phyloP scores from a whole-genome alignment of 768 basidiomycete species.

The Amanita pseudoporphyria region DNA sequence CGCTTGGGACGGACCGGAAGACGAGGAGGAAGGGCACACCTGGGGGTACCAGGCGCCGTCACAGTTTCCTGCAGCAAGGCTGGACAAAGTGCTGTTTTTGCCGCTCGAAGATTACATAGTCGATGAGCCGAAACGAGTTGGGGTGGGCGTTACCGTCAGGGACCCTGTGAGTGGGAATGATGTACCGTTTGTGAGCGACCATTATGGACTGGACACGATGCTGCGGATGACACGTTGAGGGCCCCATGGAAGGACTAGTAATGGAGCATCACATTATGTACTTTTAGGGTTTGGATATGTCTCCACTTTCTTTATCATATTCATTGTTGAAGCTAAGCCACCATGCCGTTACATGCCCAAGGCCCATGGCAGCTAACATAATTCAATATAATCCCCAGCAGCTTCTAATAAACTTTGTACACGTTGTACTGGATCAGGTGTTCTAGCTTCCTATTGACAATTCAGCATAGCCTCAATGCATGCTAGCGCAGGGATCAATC shows the following conservation, averaged over 20 bases:
- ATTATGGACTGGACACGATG: conserved; percentile 47
- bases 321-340: too few species aligned
- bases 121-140: conserved; percentile 44
- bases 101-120: conserved; percentile 39
- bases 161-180: conserved; percentile 18
- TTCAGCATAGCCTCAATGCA: too few species aligned
- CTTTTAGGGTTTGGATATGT: too few species aligned
- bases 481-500: too few species aligned
- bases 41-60: conserved; percentile 60
- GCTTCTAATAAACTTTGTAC: too few species aligned
- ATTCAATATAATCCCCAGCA: too few species aligned
- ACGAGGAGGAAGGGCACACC: conserved; percentile 40
- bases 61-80: conserved; percentile 38
- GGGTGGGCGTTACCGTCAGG: conserved; percentile 38
- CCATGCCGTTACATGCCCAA: too few species aligned
- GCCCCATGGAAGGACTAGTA: background rate
- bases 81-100: conserved; percentile 62
- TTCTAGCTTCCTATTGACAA: too few species aligned
- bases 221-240: conserved; percentile 20
- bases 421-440: too few species aligned
- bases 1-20: conserved; percentile 42
- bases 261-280: too few species aligned
- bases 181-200: conserved; percentile 52
- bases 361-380: too few species aligned
- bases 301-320: too few species aligned